Base-by-base conservation (phyloP, 129 eudicot species). In the Tanacetum coccineum region DNA sequence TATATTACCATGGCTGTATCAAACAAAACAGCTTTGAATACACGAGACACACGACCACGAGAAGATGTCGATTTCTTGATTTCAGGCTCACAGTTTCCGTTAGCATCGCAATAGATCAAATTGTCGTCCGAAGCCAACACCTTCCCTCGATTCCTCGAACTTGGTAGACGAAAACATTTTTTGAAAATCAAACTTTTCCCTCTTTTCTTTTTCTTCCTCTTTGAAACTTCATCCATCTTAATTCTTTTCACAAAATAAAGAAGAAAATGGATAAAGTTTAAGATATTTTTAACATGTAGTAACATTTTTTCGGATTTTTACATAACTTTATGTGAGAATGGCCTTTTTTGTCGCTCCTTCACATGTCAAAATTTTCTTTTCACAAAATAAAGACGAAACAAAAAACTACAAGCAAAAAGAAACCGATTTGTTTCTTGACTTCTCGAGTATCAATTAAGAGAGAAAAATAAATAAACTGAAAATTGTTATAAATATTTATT, bases 21-120 rank as follows among this genome's bases (percentile, higher is more conserved):
- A 10, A 84, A 72, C 53, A 81, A 57, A 4, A 77, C 83, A 54
- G 83, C 78, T 67, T 82, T 79, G 28, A 85, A 55, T 4, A 61
- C 62, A 19, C 78, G 69, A 58, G 83, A 74, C 36, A 82, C 61
- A 4, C 82, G 75, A 18, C 81, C 84, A 52, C 71, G 81, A 51
- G 81, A 60, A 59, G 68, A 75, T 4, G 74, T 15, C 0, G 75
- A 61, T 62, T 50, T 59, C 64, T 67, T 73, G 67, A 13, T 55
- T 6, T 30, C 32, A 32, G 78, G 22, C 14, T 59, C 48, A 45
- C 40, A 52, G 12, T 56, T 70, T 30, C 10, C 49, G 51, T 65
- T 39, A 25, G 63, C 73, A 17, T 78, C 80, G 0, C 70, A 59
- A 40, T 78, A 76, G 20, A 55, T 46, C 56, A 74, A 59, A 47